A percentile compares a stretch with the other conserved stretches of the same genome.
Evolutionary conservation across 2,329 filamentous ascomycete genomes (phyloP).

Genomic region (Talaromyces albobiverticillius): DNA sequence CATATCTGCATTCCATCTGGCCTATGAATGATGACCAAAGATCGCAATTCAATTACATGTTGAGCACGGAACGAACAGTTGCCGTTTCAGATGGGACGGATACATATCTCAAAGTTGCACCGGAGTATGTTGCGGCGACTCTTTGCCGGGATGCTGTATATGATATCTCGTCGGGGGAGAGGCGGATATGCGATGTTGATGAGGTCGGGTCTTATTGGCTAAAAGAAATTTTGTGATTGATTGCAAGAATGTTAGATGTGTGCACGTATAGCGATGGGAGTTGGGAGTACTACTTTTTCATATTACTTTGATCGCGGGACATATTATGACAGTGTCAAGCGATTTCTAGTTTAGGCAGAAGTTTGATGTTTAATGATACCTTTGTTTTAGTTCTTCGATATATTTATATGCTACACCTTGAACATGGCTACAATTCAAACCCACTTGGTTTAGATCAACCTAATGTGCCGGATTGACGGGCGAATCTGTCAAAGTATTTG

Average conservation of each 20-base stretch:
- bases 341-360: too few relatives aligned
- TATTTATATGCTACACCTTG: too few relatives aligned
- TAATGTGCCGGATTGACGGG: too few relatives aligned
- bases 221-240: constrained; percentile 7
- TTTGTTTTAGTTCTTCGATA: too few relatives aligned
- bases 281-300: too few relatives aligned
- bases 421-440: too few relatives aligned
- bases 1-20: constrained; percentile 1
- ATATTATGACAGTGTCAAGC: too few relatives aligned
- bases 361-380: too few relatives aligned
- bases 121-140: background rate
- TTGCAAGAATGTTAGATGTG: too few relatives aligned
- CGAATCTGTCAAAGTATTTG: too few relatives aligned
- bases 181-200: constrained; percentile 8
- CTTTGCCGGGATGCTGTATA: constrained; percentile 8
- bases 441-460: too few relatives aligned
- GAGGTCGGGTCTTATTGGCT: constrained; percentile 8
- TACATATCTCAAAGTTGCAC: background rate
- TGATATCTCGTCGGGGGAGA: background rate
- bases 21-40: background rate
- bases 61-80: constrained; percentile 12
- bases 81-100: constrained; percentile 1
- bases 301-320: too few relatives aligned
- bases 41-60: constrained; percentile 8
- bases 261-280: constrained; percentile 35